phyloP scores from a whole-genome alignment of 176 grass and related monocot species.

The Avena insularis region DNA sequence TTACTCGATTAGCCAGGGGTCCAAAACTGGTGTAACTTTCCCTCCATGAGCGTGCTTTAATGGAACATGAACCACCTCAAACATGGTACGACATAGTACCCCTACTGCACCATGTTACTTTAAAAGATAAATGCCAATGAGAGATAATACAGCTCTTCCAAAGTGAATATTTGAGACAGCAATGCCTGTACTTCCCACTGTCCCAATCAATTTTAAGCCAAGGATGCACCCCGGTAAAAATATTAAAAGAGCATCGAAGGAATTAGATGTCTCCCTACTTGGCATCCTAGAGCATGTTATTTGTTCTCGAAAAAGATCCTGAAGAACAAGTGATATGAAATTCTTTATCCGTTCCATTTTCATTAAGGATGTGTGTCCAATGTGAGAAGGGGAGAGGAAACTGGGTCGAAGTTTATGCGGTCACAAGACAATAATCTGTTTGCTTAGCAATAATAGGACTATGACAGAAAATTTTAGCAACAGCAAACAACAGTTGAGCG shows the following conservation, averaged over 20 bases:
- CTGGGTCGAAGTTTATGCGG: neutral
- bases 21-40: no score
- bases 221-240: neutral
- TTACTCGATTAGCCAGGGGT: no score
- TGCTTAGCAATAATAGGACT: neutral
- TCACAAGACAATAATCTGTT: neutral
- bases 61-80: slow-evolving; percentile 26
- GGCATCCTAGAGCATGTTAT: slow-evolving; percentile 18
- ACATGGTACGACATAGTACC: neutral
- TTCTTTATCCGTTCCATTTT: neutral
- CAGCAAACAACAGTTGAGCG: neutral
- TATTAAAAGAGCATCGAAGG: neutral
- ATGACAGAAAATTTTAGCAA: neutral
- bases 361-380: neutral
- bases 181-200: neutral
- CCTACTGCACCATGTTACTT: neutral
- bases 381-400: neutral
- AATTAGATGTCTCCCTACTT: slow-evolving; percentile 19
- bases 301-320: neutral
- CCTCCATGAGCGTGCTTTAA: neutral
- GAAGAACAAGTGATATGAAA: neutral
- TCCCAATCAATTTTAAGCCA: neutral
- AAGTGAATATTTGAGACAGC: neutral
- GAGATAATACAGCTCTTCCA: neutral
- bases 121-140: neutral